Base-by-base conservation (phyloP, 2,329 filamentous ascomycete genomes). In the Botrytis aclada region DNA sequence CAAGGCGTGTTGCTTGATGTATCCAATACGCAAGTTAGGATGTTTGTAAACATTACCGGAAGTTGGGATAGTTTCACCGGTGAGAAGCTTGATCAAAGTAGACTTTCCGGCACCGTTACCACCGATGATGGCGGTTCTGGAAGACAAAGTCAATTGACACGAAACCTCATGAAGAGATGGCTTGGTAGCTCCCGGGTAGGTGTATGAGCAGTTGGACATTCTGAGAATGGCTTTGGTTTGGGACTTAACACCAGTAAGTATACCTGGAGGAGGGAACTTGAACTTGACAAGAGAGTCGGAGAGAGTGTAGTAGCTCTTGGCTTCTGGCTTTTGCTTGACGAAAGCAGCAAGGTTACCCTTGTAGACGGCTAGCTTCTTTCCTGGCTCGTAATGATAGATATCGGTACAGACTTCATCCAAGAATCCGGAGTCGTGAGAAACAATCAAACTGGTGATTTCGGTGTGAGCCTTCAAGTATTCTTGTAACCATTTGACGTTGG, bases 1-100 rank as follows among this genome's bases (percentile, higher is more conserved):
- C 20, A 99, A 88, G 62, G 96, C 96, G 83, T 99, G 96, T 86
- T 99, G 96, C 86, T 98, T 98, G 86, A 99, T 98, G 86, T 99
- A 99, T 71, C 96, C 96, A 79, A 99, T 98, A 87, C 96, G 95
- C 80, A 99, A 85, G 83, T 99, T 99, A 77, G 96, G 96, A 83
- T 99, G 96, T 87, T 98, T 98, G 87, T 98, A 95, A 37, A 99
- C 96, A 81, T 90, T 93, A 76, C 96, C 96, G 32, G 84, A 84
- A 75, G 92, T 92, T 25, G 93, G 96, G 77, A 98, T 91, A 32
- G 91, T 89, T 83, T 98, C 96, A 78, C 95, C 96, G 18, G 96
- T 99, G 73, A 99, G 87, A 74, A 99, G 87, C 86, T 99, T 99
- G 85, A 99, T 98, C 75, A 99, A 89, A 0, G 96, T 99, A 20